Conservation (phyloP, 345 rosid genomes). For the Firmiana major region DNA sequence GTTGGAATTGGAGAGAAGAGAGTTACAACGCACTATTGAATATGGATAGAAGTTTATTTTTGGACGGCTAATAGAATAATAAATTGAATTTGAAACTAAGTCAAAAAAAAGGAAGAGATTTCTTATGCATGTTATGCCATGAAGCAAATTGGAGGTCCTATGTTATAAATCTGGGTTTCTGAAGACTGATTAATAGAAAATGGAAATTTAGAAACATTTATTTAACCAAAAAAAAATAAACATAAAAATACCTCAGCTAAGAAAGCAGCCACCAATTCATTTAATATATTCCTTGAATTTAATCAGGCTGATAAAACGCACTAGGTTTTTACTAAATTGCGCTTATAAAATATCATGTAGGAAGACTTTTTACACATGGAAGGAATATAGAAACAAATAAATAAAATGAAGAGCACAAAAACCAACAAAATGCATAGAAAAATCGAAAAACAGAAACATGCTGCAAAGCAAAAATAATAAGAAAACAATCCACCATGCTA, state of each 20-base stretch:
- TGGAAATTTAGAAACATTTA: background rate
- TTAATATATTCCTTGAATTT: conserved; percentile 21
- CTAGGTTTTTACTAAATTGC: conserved; percentile 31
- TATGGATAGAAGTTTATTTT: background rate
- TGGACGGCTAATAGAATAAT: background rate
- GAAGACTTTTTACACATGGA: background rate
- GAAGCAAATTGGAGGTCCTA: background rate
- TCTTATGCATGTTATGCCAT: background rate
- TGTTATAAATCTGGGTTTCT: background rate
- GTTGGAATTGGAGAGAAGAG: background rate
- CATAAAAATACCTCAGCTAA: background rate
- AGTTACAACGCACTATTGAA: background rate
- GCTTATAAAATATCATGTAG: background rate
- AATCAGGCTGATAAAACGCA: conserved; percentile 19
- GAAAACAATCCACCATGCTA: conserved; percentile 2
- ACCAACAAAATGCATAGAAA: conserved; percentile 16
- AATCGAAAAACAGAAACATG: background rate
- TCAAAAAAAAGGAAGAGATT: background rate
- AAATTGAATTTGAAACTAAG: background rate
- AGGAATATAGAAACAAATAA: background rate
- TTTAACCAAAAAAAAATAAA: background rate
- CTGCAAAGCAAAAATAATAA: background rate
- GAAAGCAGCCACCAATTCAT: conserved; percentile 20
- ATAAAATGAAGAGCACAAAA: conserved; percentile 20
- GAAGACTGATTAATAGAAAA: background rate